A percentile compares a stretch with the other conserved stretches of the same genome.
phyloP scores from a whole-genome alignment of 2,329 filamentous ascomycete species.

The Dactylellina parvicollis region DNA sequence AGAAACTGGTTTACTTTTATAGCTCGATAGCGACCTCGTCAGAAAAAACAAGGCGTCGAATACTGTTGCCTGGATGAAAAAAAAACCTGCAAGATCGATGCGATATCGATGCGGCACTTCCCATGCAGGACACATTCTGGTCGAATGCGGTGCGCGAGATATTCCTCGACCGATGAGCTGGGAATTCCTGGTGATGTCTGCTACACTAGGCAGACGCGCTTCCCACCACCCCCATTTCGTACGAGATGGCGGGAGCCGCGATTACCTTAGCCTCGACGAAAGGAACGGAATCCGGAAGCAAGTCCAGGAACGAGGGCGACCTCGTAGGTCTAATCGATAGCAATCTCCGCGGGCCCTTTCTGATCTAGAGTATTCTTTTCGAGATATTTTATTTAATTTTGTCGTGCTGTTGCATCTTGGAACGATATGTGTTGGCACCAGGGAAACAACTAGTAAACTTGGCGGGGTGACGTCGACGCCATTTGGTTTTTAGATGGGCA shows the following conservation, averaged over 20 bases:
- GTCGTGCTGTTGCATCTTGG: neutral
- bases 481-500: slow-evolving; percentile 3
- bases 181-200: neutral
- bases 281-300: too few species aligned
- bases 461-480: slow-evolving; percentile 36
- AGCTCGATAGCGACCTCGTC: too few species aligned
- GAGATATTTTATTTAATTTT: neutral
- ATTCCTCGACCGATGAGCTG: neutral
- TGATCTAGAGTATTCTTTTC: too few species aligned
- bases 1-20: neutral
- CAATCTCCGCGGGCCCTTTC: too few species aligned
- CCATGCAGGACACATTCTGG: slow-evolving; percentile 11
- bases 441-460: slow-evolving; percentile 12
- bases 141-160: slow-evolving; percentile 15
- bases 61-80: too few species aligned
- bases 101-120: slow-evolving; percentile 14
- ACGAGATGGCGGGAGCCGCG: slow-evolving; percentile 22
- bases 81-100: neutral
- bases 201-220: slow-evolving; percentile 31
- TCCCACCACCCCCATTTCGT: neutral
- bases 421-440: neutral
- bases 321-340: too few species aligned
- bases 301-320: too few species aligned
- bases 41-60: too few species aligned
- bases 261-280: too few species aligned